These are phyloP conservation scores for Oryza longistaminata DNA, from an alignment of 176 grass and related monocot genomes.

Conservation along the genomic window DNA sequence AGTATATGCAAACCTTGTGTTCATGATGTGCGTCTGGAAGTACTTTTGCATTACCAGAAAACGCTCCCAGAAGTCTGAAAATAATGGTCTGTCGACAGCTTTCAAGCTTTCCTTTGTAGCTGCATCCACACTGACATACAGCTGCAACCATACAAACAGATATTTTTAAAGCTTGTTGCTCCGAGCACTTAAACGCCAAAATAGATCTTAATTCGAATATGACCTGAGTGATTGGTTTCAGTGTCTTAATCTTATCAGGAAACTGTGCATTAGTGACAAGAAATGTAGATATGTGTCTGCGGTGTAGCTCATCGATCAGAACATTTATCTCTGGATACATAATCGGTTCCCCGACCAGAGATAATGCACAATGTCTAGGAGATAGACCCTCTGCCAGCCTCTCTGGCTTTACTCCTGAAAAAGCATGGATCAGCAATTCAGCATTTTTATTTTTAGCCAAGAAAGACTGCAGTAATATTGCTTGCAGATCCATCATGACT, in stretches of 20 bases:
- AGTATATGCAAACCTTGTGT: conserved; percentile 31
- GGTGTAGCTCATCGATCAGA: conserved; percentile 83
- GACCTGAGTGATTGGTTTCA: conserved; percentile 75
- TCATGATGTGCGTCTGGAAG: conserved; percentile 10
- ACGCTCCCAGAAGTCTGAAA: conserved; percentile 96
- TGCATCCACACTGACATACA: conserved; percentile 95
- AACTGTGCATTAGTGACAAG: conserved; percentile 99
- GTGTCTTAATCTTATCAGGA: conserved; percentile 78
- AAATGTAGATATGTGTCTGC: conserved; percentile 86
- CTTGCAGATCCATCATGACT: background rate
- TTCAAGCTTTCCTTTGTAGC: conserved; percentile 96
- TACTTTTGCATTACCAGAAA: conserved; percentile 67
- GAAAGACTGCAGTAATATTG: background rate
- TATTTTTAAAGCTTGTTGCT: conserved; percentile 32
- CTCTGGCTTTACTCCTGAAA: conserved; percentile 79
- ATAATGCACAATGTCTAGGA: conserved; percentile 92
- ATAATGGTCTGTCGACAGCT: conserved; percentile 91
- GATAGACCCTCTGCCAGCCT: conserved; percentile 74
- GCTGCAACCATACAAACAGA: conserved; percentile 49
- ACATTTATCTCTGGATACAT: conserved; percentile 99
- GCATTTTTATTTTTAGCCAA: conserved; percentile 11
- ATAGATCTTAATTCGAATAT: conserved; percentile 4
- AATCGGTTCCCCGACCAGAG: conserved; percentile 96
- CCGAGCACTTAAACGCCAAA: conserved; percentile 6
- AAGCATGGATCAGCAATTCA: background rate